These are phyloP conservation scores for Trichoderma semiorbis DNA, from an alignment of 2,329 filamentous ascomycete species.

Conservation along the genomic window DNA sequence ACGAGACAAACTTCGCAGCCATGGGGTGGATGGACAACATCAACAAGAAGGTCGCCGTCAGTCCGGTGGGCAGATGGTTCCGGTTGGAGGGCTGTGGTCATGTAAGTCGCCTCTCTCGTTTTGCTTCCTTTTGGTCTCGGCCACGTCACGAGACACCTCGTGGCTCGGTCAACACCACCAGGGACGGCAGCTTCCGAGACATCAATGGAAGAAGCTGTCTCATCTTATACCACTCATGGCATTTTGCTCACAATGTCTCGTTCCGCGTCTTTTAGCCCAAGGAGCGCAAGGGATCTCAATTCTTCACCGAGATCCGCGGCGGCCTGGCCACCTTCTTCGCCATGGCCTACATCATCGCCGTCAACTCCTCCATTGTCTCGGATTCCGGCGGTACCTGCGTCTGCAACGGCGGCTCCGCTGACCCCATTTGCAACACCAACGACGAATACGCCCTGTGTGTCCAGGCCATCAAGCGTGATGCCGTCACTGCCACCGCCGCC, in stretches of 20 bases:
- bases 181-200: neutral
- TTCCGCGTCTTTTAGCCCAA: conserved; percentile 46
- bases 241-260: neutral
- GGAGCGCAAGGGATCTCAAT: conserved; percentile 70
- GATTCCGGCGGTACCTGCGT: conserved; percentile 73
- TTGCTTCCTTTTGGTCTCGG: neutral
- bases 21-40: conserved; percentile 50
- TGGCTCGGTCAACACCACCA: neutral
- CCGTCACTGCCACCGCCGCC: conserved; percentile 81
- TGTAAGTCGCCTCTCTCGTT: conserved; percentile 49
- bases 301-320: conserved; percentile 80
- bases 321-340: conserved; percentile 78
- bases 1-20: neutral
- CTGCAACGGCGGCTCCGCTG: conserved; percentile 53
- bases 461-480: conserved; percentile 66
- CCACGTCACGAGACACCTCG: neutral
- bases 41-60: conserved; percentile 60
- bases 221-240: neutral
- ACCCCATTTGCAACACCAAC: conserved; percentile 52
- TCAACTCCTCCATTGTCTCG: conserved; percentile 53
- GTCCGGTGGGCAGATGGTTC: conserved; percentile 69
- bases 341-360: conserved; percentile 54
- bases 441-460: conserved; percentile 62
- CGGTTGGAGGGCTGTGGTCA: conserved; percentile 78
- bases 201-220: neutral